These are phyloP conservation scores for Xylaria castorea DNA, from an alignment of 495 filamentous ascomycete genomes.

Conservation along the genomic window DNA sequence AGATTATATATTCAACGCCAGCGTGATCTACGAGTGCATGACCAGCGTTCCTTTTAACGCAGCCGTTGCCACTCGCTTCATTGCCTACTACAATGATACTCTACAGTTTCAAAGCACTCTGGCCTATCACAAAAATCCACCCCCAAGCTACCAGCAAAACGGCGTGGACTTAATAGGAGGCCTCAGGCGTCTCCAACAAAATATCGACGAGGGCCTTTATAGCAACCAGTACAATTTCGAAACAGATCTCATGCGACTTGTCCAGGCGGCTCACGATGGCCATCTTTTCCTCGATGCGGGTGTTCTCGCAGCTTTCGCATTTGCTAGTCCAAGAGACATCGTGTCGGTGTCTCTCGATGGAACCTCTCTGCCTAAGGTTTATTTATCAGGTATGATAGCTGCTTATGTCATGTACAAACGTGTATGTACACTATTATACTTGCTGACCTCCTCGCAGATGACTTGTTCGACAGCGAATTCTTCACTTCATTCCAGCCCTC, in stretches of 20 bases:
- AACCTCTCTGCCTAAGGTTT: background rate
- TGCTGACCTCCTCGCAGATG: background rate
- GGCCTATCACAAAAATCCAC: background rate
- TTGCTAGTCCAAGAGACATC: background rate
- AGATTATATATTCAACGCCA: background rate
- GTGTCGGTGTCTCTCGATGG: background rate
- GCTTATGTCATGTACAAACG: background rate
- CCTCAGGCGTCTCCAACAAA: background rate
- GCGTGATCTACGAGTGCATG: background rate
- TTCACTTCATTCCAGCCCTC: background rate
- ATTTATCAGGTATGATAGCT: background rate
- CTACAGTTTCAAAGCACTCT: background rate
- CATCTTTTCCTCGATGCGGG: background rate
- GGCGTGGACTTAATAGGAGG: background rate
- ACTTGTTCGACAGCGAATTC: background rate
- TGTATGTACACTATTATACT: background rate
- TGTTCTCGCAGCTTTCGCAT: background rate
- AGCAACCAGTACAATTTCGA: background rate
- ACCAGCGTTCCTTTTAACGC: background rate
- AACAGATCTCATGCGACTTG: background rate
- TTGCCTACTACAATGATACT: background rate
- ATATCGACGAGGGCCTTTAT: background rate
- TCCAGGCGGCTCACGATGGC: background rate
- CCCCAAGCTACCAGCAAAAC: background rate
- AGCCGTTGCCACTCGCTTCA: background rate